Base-by-base conservation (phyloP, 805 yeast genomes). In the Crinitomyces ghanaensis region DNA sequence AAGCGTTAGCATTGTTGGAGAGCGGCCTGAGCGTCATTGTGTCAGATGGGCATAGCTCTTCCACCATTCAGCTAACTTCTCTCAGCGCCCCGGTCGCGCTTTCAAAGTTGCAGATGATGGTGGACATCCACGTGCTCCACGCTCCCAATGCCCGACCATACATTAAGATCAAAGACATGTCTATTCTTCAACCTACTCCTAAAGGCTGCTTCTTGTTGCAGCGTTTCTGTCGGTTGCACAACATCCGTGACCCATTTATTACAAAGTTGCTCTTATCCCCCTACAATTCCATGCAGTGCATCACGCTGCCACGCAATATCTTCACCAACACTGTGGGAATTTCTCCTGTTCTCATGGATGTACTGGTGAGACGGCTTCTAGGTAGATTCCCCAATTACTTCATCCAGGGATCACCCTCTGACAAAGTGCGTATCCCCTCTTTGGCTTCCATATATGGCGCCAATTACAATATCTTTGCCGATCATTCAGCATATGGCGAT, bases 141-240 rank as follows among this genome's bases (percentile, higher is more conserved):
- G 69, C 72, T 9, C 94, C 94, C 0, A 69, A 71, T 2, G 85
- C 79, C 41, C 60, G 88, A 45, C 83, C 94, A 0, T 51, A 79
- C 27, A 42, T 50, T 9, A 57, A 51, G 26, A 64, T 75, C 4
- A 66, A 66, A 32, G 56, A 48, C 0, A 59, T 56, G 3, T 58
- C 63, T 0, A 39, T 61, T 2, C 49, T 83, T 19, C 96, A 88
- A 50, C 94, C 95, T 3, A 83, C 95, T 0, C 85, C 96, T 0
- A 88, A 88, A 49, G 97, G 96, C 1, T 73, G 84, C 5, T 75
- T 84, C 0, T 48, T 83, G 0, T 54, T 86, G 2, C 72, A 71
- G 31, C 59, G 63, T 12, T 83, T 76, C 50, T 73, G 78, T 40
- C 59, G 63, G 32, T 68, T 61, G 26, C 53, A 66, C 30, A 93